Conservation (phyloP, 805 yeast species). For the Novakomyces olei region DNA sequence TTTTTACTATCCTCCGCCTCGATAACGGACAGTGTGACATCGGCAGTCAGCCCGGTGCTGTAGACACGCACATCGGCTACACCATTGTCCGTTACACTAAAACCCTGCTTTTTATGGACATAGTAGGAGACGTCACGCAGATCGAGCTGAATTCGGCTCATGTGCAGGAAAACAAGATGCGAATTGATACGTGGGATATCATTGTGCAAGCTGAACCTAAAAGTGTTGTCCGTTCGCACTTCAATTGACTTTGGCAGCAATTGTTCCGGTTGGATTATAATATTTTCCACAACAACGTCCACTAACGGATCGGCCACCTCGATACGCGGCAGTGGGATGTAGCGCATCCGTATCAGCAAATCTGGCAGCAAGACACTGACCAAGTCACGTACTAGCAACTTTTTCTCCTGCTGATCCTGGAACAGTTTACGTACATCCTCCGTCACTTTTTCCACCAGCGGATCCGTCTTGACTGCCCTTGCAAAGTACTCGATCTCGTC, state of each 20-base stretch:
- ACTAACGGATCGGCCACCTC: slow-evolving; percentile 1
- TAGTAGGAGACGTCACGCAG: slow-evolving; percentile 1
- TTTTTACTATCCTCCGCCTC: background rate
- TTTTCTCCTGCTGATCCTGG: too few relatives aligned
- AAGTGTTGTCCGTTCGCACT: background rate
- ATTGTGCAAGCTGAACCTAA: background rate
- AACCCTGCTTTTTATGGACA: slow-evolving; percentile 1
- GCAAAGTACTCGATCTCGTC: slow-evolving; percentile 7
- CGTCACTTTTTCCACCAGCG: too few relatives aligned
- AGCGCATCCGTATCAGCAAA: background rate
- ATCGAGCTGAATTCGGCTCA: background rate
- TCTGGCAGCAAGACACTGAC: background rate
- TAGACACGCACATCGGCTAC: background rate
- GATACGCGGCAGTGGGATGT: slow-evolving; percentile 2
- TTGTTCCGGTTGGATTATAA: slow-evolving; percentile 1
- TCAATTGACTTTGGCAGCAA: slow-evolving; percentile 1
- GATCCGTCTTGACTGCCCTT: too few relatives aligned
- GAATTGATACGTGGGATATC: background rate
- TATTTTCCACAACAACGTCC: slow-evolving; percentile 2
- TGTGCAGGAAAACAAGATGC: background rate
- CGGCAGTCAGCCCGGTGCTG: slow-evolving; percentile 1
- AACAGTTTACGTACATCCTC: too few relatives aligned
- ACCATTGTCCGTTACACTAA: background rate
- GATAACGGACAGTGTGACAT: background rate
- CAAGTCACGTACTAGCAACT: background rate